Percentiles rank a stretch among this genome's conserved stretches.
These are phyloP conservation scores for Udeniomyces megalosporus DNA, from an alignment of 768 basidiomycete species.

Conservation along the genomic window DNA sequence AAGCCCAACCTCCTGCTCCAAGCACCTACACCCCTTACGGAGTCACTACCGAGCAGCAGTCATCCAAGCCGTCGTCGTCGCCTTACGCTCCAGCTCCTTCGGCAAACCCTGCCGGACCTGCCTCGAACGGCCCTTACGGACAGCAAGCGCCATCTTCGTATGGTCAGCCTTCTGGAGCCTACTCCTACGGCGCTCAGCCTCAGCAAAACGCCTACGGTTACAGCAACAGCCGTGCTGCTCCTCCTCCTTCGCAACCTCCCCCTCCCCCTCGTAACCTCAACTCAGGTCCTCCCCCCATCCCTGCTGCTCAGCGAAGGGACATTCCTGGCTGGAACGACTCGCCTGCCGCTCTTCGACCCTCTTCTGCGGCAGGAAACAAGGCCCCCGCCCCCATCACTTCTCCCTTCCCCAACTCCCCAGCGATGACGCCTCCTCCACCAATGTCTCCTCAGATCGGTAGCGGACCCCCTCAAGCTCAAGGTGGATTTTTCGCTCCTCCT, in stretches of 20 bases:
- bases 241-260: slow-evolving; percentile 3
- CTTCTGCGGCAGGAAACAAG: slow-evolving; percentile 36
- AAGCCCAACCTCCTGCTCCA: slow-evolving; percentile 6
- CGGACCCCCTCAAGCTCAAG: slow-evolving; percentile 30
- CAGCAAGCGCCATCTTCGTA: slow-evolving; percentile 6
- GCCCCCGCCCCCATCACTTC: slow-evolving; percentile 54
- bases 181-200: slow-evolving; percentile 13
- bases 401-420: slow-evolving; percentile 61
- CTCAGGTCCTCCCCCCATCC: slow-evolving; percentile 35
- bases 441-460: background rate
- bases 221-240: slow-evolving; percentile 18
- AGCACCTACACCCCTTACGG: background rate
- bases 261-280: slow-evolving; percentile 7
- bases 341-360: slow-evolving; percentile 45
- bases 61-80: slow-evolving; percentile 23
- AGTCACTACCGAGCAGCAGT: slow-evolving; percentile 5
- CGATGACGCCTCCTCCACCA: slow-evolving; percentile 21
- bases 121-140: slow-evolving; percentile 3
- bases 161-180: slow-evolving; percentile 16
- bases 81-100: background rate
- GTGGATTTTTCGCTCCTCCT: slow-evolving; percentile 34
- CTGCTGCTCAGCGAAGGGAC: slow-evolving; percentile 43
- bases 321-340: slow-evolving; percentile 89
- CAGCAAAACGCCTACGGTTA: slow-evolving; percentile 10
- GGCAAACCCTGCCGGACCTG: background rate